Evolutionary conservation across 2,329 filamentous ascomycete species (phyloP).

Genomic region (Trichoderma atroviride): DNA sequence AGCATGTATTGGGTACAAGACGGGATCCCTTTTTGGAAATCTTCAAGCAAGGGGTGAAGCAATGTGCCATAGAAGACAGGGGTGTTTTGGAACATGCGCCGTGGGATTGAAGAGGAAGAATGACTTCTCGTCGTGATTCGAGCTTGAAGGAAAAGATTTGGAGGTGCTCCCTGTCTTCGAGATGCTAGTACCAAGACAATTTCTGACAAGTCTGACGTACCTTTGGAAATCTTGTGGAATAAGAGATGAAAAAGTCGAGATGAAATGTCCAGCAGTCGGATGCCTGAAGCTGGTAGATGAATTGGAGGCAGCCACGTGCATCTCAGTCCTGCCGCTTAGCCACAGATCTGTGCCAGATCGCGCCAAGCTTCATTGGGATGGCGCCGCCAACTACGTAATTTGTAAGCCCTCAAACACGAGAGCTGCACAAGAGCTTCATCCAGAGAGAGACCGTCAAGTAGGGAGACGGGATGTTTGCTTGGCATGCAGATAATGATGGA

Average conservation of each 20-base stretch:
- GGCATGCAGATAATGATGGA: conserved; percentile 5
- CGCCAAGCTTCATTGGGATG: conserved; percentile 21
- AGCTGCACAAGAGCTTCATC: not conserved
- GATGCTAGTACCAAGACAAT: not conserved
- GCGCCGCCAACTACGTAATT: conserved; percentile 17
- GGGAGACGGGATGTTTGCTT: not conserved
- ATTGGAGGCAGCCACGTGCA: conserved; percentile 15
- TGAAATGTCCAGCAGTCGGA: not conserved
- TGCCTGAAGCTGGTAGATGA: not conserved
- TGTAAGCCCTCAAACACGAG: not conserved
- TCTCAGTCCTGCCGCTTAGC: conserved; percentile 13
- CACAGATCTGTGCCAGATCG: conserved; percentile 23
- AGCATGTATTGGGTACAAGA: not conserved
- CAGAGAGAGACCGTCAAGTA: no score
- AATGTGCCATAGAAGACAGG: not conserved
- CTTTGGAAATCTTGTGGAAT: not conserved
- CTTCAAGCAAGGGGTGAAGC: not conserved
- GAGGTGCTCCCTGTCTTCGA: not conserved
- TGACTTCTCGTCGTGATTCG: not conserved
- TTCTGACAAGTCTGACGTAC: not conserved
- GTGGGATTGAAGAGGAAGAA: not conserved
- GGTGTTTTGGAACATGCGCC: not conserved
- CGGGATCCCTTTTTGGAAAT: not conserved
- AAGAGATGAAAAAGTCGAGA: not conserved
- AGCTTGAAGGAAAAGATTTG: not conserved